Evolutionary conservation across 2,329 filamentous ascomycete species (phyloP), one percentile per base, ranked within the genome.

Genomic region (Microsporum audouinii): DNA sequence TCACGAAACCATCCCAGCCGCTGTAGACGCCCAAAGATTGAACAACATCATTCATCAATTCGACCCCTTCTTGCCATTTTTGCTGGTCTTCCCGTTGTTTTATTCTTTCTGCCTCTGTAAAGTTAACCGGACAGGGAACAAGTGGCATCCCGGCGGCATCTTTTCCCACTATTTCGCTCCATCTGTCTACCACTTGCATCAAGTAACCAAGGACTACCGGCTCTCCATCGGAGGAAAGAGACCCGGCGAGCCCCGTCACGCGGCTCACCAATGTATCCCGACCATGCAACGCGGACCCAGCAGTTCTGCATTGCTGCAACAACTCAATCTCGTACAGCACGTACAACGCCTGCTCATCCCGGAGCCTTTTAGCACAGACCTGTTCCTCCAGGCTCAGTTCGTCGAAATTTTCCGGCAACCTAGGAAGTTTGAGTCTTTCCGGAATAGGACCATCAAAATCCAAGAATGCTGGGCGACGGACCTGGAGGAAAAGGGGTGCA

Each of bases 401-500:
- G 14, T 43, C 39, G 4, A 43, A 43, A n/a, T 43, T 43, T 23
- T 43, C 39, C 6, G 39, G 38, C 12, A 41, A 5, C 14, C 14
- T n/a, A 43, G 14, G 39, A 1, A 43, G 17, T 5, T 43, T 43
- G 14, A 43, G 39, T n/a, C 39, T 43, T 43, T 43, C 39, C 5
- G 39, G 39, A n/a, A 43, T 23, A 5, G 39, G 39, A n/a, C 39
- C 39, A 43, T 43, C 39, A n/a, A 43, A 43, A n/a, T 43, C 39
- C 14, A 43, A n/a, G n/a, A 43, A 43, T 23, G 39, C 39, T 2
- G 39, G 39, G 5, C 39, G 39, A 43, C 39, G 39, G 6, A 66
- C 67, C 53, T 70, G 69, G 41, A 68, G 29, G 60, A 71, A 71
- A 2, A 67, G 59, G 3, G 70, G 71, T 2, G 64, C 65, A 27